phyloP scores from a whole-genome alignment of 106 monocot species.

The Dendrobium chrysotoxum region DNA sequence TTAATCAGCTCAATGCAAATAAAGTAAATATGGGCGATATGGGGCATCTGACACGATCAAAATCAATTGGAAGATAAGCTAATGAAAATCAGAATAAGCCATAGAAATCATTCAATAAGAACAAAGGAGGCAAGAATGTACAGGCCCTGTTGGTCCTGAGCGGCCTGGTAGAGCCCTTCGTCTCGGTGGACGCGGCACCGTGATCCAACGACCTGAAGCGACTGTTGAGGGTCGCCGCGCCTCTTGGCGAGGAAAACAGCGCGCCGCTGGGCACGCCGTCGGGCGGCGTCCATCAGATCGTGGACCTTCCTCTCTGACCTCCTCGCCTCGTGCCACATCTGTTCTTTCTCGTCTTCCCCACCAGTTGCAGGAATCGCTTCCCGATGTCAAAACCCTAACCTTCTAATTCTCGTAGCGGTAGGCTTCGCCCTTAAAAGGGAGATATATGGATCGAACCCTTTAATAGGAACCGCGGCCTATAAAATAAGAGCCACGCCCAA shows the following conservation, averaged over 20 bases:
- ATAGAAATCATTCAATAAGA: not conserved
- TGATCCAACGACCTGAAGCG: conserved; percentile 63
- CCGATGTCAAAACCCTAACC: not conserved
- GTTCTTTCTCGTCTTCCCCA: not conserved
- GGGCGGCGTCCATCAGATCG: conserved; percentile 92
- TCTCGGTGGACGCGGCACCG: conserved; percentile 84
- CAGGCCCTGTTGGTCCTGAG: conserved; percentile 91
- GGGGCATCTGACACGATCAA: not conserved
- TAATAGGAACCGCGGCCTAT: too few relatives aligned
- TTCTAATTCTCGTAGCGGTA: not conserved
- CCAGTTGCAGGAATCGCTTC: not conserved
- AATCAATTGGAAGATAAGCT: not conserved
- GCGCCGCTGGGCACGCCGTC: conserved; percentile 81
- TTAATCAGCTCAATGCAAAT: not conserved
- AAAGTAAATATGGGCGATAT: not conserved
- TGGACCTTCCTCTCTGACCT: conserved; percentile 95
- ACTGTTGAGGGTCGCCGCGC: conserved; percentile 93
- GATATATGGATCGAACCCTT: too few relatives aligned
- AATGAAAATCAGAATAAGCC: not conserved
- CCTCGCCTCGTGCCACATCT: conserved; percentile 99
- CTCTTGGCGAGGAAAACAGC: conserved; percentile 79
- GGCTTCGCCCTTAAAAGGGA: not conserved
- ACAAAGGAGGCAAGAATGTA: conserved; percentile 21
- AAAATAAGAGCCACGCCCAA: too few relatives aligned
- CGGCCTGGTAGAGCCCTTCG: conserved; percentile 91